Conservation (phyloP, 768 basidiomycete genomes). For the Termitomyces sp. region DNA sequence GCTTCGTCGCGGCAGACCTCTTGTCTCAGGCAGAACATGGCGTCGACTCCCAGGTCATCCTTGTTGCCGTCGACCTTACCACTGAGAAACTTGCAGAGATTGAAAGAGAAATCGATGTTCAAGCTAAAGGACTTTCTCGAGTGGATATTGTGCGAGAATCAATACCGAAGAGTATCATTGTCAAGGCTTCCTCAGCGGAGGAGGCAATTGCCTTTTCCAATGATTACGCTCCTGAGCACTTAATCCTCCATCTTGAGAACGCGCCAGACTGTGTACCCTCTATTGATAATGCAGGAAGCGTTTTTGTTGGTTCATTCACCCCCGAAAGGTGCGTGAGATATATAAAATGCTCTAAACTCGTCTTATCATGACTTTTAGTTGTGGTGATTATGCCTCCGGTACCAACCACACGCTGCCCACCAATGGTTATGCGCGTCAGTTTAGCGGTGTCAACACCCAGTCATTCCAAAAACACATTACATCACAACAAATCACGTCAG, state of each 20-base stretch:
- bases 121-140: conserved; percentile 81
- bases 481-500: conserved; percentile 83
- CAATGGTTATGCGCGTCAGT: conserved; percentile 95
- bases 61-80: conserved; percentile 74
- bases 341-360: background rate
- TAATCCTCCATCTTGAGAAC: conserved; percentile 83
- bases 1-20: conserved; percentile 94
- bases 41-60: conserved; percentile 95
- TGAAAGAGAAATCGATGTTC: conserved; percentile 79
- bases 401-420: conserved; percentile 98
- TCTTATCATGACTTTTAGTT: conserved; percentile 41
- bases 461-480: conserved; percentile 99
- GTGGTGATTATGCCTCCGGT: conserved; percentile 97
- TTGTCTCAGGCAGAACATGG: conserved; percentile 98
- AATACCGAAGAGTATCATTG: conserved; percentile 85
- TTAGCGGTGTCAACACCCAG: conserved; percentile 94
- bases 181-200: conserved; percentile 57
- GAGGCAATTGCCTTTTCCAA: conserved; percentile 90
- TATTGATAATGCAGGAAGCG: conserved; percentile 91
- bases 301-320: conserved; percentile 92
- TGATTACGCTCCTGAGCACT: conserved; percentile 97
- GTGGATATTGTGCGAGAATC: conserved; percentile 90
- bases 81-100: conserved; percentile 60
- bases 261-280: conserved; percentile 56
- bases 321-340: conserved; percentile 77